Percentiles rank a stretch among this genome's conserved stretches.
phyloP scores from a whole-genome alignment of 352 stramenopile genomes.

The Globisporangium sylvaticum region DNA sequence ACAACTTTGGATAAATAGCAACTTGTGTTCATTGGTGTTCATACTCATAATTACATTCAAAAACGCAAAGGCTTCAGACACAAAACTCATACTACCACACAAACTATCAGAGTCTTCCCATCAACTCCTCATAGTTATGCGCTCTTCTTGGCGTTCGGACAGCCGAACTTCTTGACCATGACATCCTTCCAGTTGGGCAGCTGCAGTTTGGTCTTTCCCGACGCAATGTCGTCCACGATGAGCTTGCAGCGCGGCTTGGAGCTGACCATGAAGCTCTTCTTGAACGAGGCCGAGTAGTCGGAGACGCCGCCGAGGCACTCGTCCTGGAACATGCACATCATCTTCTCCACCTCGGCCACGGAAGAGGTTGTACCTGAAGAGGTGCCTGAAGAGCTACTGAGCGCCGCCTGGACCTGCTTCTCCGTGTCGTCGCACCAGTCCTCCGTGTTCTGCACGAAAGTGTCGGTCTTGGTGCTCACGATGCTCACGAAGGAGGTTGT shows the following conservation, averaged over 20 bases:
- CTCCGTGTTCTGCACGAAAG: slow-evolving; percentile 8
- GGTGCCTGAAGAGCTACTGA: background rate
- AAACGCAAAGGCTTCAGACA: background rate
- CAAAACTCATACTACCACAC: background rate
- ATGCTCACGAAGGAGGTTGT: slow-evolving; percentile 5
- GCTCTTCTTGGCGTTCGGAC: slow-evolving; percentile 20
- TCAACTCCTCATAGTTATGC: background rate
- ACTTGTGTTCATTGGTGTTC: background rate
- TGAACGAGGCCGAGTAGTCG: slow-evolving; percentile 44
- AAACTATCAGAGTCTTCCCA: background rate
- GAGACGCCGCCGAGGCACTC: slow-evolving; percentile 39
- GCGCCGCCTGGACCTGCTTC: background rate
- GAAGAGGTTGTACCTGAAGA: slow-evolving; percentile 10
- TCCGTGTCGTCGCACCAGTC: slow-evolving; percentile 9
- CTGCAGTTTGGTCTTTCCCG: slow-evolving; percentile 23
- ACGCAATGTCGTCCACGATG: slow-evolving; percentile 46
- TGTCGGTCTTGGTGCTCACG: slow-evolving; percentile 2
- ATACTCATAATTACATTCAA: background rate
- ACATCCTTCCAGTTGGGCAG: slow-evolving; percentile 26
- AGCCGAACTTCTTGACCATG: slow-evolving; percentile 43
- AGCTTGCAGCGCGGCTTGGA: slow-evolving; percentile 33
- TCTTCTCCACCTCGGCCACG: slow-evolving; percentile 38
- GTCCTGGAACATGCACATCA: slow-evolving; percentile 50
- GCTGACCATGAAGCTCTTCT: slow-evolving; percentile 33
- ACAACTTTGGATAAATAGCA: background rate